Conservation (phyloP, 108 stramenopile genomes). For the Cyclotella choctawhatcheeana region DNA sequence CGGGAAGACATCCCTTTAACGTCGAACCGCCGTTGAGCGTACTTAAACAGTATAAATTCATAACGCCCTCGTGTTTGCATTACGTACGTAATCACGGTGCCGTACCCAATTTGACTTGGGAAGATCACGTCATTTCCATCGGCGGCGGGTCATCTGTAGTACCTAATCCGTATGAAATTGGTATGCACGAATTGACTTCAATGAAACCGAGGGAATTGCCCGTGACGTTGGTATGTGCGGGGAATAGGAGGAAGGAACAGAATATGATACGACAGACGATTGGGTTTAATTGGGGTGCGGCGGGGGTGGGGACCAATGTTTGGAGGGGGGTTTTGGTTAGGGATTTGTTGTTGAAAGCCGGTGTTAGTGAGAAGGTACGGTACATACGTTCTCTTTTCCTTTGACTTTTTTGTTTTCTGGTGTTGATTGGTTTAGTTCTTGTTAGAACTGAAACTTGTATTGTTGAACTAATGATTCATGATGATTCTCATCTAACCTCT, state of each 20-base stretch:
- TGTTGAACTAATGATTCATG: background rate
- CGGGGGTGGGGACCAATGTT: conserved; percentile 91
- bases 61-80: conserved; percentile 81
- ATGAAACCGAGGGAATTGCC: conserved; percentile 83
- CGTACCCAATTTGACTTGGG: conserved; percentile 82
- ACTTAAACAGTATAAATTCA: conserved; percentile 70
- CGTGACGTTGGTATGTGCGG: conserved; percentile 96
- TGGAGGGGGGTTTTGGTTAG: conserved; percentile 94
- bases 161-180: conserved; percentile 60
- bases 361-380: conserved; percentile 70
- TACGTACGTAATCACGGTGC: conserved; percentile 94
- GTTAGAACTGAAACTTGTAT: background rate
- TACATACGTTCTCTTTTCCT: background rate
- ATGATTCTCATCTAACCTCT: background rate
- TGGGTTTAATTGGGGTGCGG: conserved; percentile 97
- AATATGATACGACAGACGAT: conserved; percentile 97
- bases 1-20: conserved; percentile 98
- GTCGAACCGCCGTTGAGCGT: conserved; percentile 92
- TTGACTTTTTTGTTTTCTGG: background rate
- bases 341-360: conserved; percentile 84
- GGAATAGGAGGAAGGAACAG: conserved; percentile 98
- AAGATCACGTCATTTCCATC: conserved; percentile 72
- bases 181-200: conserved; percentile 80
- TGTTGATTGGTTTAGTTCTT: background rate
- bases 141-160: conserved; percentile 56